Evolutionary conservation across 2,329 filamentous ascomycete genomes (phyloP).

Genomic region (Xylariales sp.): DNA sequence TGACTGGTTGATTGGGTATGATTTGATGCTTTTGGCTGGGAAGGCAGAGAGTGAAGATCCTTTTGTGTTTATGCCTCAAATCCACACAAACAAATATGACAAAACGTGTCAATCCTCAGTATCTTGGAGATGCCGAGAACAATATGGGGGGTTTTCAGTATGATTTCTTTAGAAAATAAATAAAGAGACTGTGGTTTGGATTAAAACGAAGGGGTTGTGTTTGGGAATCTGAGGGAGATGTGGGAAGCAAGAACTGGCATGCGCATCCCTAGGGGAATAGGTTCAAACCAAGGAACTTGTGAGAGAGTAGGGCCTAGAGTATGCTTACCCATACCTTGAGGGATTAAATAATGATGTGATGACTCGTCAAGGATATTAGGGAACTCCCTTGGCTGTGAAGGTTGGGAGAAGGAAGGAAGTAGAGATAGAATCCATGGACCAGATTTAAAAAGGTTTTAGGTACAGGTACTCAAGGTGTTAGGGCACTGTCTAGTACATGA

Average conservation of each 20-base stretch:
- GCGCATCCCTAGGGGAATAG: neutral
- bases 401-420: conserved; percentile 10
- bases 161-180: neutral
- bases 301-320: neutral
- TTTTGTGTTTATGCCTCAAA: neutral
- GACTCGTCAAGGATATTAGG: neutral
- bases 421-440: neutral
- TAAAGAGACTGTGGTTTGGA: neutral
- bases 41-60: neutral
- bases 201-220: neutral
- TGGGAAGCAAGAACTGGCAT: neutral
- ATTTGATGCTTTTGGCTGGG: neutral
- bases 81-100: neutral
- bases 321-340: neutral
- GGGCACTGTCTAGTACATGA: neutral
- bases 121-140: neutral
- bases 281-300: neutral
- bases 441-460: neutral
- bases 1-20: neutral
- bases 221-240: conserved; percentile 1
- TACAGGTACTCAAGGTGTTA: neutral
- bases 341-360: neutral
- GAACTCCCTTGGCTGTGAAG: neutral
- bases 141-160: neutral
- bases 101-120: neutral